These are phyloP conservation scores for Malus sylvestris DNA, from an alignment of 306 rosid species.

Conservation along the genomic window DNA sequence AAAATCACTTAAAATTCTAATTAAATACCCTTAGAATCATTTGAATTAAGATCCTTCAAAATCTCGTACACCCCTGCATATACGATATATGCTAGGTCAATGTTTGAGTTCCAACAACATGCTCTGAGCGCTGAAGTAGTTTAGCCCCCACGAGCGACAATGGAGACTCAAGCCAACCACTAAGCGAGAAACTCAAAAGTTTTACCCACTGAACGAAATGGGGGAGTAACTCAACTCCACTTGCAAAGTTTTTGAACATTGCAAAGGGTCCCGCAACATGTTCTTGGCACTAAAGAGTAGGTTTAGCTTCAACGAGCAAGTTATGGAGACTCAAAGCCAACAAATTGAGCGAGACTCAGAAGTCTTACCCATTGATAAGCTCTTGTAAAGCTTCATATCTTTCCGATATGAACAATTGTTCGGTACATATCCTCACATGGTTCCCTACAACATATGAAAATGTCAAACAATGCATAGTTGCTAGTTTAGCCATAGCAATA, in stretches of 20 bases:
- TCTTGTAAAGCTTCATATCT: neutral
- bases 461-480: neutral
- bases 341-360: neutral
- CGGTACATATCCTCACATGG: neutral
- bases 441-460: conserved; percentile 3
- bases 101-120: neutral
- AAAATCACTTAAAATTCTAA: too few relatives aligned
- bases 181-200: neutral
- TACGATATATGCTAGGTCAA: too few relatives aligned
- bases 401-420: neutral
- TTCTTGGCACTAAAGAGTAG: neutral
- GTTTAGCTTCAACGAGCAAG: neutral
- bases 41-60: too few relatives aligned
- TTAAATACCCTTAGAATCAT: too few relatives aligned
- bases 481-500: neutral
- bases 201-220: neutral
- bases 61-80: too few relatives aligned
- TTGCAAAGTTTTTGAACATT: neutral
- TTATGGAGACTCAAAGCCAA: neutral
- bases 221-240: neutral
- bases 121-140: neutral
- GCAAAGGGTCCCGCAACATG: too few relatives aligned
- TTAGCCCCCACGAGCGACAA: neutral
- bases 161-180: neutral
- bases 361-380: neutral